Conservation (phyloP, 257 asterid species). For the Scutellaria baicalensis region DNA sequence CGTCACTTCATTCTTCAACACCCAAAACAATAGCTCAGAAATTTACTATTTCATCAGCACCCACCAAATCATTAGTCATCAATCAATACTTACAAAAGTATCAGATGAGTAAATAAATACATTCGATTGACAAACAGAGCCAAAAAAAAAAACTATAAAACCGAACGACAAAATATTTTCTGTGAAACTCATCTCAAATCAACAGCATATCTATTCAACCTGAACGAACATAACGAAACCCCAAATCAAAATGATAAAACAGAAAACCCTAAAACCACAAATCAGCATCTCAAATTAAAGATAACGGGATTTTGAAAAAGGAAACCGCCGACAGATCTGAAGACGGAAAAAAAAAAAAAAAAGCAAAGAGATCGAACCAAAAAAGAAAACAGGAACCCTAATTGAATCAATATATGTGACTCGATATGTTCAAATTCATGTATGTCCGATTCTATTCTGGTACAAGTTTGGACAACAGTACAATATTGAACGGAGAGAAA, state of each 20-base stretch:
- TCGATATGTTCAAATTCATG: not conserved
- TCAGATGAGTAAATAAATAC: not conserved
- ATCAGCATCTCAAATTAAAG: not conserved
- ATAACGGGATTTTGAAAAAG: too few species aligned
- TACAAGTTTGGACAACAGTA: not conserved
- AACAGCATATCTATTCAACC: too few species aligned
- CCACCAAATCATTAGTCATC: not conserved
- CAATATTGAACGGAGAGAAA: not conserved
- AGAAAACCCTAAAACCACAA: not conserved
- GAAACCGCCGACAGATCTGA: not conserved
- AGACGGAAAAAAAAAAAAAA: not conserved
- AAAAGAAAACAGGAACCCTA: not conserved
- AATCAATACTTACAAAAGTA: not conserved
- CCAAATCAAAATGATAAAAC: not conserved
- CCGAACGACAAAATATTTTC: not conserved
- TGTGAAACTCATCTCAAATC: too few species aligned
- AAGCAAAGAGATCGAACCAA: not conserved
- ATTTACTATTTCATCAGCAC: too few species aligned
- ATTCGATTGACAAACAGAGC: not conserved
- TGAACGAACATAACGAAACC: too few species aligned
- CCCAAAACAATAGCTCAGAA: not conserved
- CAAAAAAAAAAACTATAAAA: not conserved
- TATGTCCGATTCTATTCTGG: not conserved
- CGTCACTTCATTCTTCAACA: slow-evolving; percentile 23
- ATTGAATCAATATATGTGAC: not conserved